Conservation (phyloP, 495 filamentous ascomycete genomes). For the Amorphotheca resinae region DNA sequence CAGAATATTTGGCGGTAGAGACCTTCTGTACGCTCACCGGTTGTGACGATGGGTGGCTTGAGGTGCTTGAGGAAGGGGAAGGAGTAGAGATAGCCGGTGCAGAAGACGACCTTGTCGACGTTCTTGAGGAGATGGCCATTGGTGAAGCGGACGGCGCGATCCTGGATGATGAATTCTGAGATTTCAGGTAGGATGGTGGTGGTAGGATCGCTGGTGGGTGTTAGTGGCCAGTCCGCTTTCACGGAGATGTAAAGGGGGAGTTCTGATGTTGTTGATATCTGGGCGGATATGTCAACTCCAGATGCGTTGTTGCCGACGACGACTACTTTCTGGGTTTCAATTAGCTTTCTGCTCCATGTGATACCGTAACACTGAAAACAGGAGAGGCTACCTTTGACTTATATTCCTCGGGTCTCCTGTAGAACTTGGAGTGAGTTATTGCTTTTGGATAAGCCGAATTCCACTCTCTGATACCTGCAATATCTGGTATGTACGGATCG, state of each 20-base stretch:
- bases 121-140: constrained; percentile 41
- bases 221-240: constrained; percentile 3
- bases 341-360: no score
- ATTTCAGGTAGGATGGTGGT: no score
- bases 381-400: no score
- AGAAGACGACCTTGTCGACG: constrained; percentile 58
- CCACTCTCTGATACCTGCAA: constrained; percentile 44
- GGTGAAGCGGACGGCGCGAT: constrained; percentile 40
- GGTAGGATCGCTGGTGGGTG: constrained; percentile 41
- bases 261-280: constrained; percentile 26
- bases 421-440: constrained; percentile 75
- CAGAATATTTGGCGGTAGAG: constrained; percentile 72
- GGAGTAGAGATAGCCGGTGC: constrained; percentile 63
- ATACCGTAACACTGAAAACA: no score
- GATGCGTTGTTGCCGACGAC: constrained; percentile 71
- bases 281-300: constrained; percentile 66
- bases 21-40: constrained; percentile 55
- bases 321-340: constrained; percentile 36
- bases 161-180: constrained; percentile 36
- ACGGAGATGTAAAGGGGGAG: constrained; percentile 6
- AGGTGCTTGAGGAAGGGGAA: constrained; percentile 56
- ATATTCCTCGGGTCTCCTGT: no score
- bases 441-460: constrained; percentile 44
- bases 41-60: constrained; percentile 44
- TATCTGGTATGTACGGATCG: constrained; percentile 55